Evolutionary conservation across 2,329 filamentous ascomycete genomes (phyloP), one percentile per base, ranked within the genome.

Genomic region (Metarhizium sp.): DNA sequence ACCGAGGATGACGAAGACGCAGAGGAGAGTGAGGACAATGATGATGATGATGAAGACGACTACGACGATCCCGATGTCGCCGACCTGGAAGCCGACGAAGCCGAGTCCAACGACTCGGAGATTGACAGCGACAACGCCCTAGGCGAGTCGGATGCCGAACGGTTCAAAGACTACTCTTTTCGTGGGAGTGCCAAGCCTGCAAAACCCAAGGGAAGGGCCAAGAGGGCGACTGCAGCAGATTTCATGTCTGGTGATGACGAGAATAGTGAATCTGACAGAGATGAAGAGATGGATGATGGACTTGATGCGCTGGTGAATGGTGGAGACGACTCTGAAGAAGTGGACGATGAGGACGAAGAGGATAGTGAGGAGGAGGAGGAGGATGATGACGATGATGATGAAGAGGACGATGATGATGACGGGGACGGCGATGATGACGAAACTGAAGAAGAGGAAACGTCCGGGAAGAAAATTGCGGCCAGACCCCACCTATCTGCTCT

Each of bases 61-160:
- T 83, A 76, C 55, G 80, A 78, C 60, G 78, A 86, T 60, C 81
- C 80, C 0, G 80, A 84, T 14, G 69, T 71, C 2, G 76, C 75
- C 0, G 75, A 85, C 57, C 69, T 85, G 10, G 76, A 78, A 50
- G 71, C 73, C 45, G 80, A 84, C 53, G 72, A 77, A 4, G 71
- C 68, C 2, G 64, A 67, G 50, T 74, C 74, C n/a, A 73, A 75
- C 55, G 79, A 81, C 47, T 83, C 84, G 32, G 82, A 86, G 60
- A 85, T 86, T 56, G 77, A 80, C 51, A 85, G 82, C 63, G 82
- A 86, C 55, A 72, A 80, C 40, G 92, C 90, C 0, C 85, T 97
- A 66, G 88, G 85, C 3, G 85, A 88, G 54, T 94, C 89, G 61
- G 92, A 97, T 63, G 86, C 90, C 61, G 90, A 95, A 68, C 80